Conservation (phyloP, 805 yeast species). For the Hanseniaspora lachancei region DNA sequence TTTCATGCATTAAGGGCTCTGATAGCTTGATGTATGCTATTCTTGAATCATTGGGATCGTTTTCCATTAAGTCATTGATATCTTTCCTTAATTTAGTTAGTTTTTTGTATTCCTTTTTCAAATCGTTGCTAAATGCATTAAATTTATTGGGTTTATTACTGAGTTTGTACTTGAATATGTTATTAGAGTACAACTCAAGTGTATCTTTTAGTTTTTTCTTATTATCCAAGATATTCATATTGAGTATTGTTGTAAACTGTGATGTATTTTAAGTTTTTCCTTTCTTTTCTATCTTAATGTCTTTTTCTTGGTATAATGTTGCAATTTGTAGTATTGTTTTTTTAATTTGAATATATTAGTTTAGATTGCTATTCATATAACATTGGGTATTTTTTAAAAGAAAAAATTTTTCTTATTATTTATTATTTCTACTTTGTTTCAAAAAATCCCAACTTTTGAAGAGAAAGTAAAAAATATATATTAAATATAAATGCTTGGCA, state of each 20-base stretch:
- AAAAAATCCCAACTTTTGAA: too few relatives aligned
- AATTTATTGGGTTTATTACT: constrained; percentile 12
- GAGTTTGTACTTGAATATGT: constrained; percentile 7
- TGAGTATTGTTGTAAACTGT: neutral
- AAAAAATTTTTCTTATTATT: too few relatives aligned
- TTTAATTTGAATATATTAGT: too few relatives aligned
- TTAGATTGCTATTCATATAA: too few relatives aligned
- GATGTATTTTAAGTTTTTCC: too few relatives aligned
- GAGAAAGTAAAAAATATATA: too few relatives aligned
- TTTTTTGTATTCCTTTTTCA: constrained; percentile 90
- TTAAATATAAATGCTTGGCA: too few relatives aligned
- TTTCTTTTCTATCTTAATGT: neutral
- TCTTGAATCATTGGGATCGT: neutral
- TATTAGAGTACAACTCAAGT: constrained; percentile 1
- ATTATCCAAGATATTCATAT: constrained; percentile 9
- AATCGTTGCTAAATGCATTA: constrained; percentile 32
- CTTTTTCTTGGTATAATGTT: neutral
- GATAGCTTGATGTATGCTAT: neutral
- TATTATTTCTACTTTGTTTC: too few relatives aligned
- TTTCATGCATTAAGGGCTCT: constrained; percentile 1
- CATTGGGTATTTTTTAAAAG: too few relatives aligned
- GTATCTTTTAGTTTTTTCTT: constrained; percentile 11
- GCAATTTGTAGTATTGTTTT: too few relatives aligned
- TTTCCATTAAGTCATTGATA: constrained; percentile 37
- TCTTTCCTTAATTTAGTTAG: constrained; percentile 88